Evolutionary conservation across 129 eudicot genomes (phyloP).

Genomic region (Heracleum sosnowskyi): DNA sequence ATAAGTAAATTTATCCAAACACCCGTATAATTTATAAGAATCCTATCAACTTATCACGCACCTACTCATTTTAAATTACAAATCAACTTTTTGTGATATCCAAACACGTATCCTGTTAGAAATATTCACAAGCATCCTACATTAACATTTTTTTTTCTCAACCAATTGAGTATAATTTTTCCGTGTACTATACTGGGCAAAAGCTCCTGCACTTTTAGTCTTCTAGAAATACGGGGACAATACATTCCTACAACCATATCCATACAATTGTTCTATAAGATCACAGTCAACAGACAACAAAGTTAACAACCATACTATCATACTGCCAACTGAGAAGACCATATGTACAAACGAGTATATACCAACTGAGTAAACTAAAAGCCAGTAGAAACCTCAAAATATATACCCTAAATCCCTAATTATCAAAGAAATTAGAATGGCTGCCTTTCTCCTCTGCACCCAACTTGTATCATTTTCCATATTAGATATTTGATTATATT

Average conservation of each 20-base stretch:
- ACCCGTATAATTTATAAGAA: no score
- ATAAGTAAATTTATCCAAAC: no score
- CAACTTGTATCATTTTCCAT: slow-evolving; percentile 33
- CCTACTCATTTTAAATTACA: no score
- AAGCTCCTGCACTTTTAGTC: not conserved
- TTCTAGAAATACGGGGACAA: not conserved
- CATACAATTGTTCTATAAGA: not conserved
- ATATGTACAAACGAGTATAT: not conserved
- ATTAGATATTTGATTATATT: slow-evolving; percentile 16
- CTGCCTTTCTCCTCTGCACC: not conserved
- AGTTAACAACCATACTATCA: not conserved
- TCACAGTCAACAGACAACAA: not conserved
- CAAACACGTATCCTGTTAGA: no score
- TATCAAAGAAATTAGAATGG: not conserved
- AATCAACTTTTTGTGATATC: no score
- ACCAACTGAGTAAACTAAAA: not conserved
- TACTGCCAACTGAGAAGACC: not conserved
- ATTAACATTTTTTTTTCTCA: no score
- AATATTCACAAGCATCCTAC: no score
- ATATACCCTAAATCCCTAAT: slow-evolving; percentile 5
- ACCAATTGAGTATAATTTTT: no score
- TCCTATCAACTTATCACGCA: no score
- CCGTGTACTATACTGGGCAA: not conserved
- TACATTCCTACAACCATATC: not conserved
- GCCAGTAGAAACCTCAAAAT: not conserved